Percentiles rank a stretch among this genome's conserved stretches.
Evolutionary conservation across 164 flowering plant species (phyloP).

Genomic region (Kingdonia uniflora): DNA sequence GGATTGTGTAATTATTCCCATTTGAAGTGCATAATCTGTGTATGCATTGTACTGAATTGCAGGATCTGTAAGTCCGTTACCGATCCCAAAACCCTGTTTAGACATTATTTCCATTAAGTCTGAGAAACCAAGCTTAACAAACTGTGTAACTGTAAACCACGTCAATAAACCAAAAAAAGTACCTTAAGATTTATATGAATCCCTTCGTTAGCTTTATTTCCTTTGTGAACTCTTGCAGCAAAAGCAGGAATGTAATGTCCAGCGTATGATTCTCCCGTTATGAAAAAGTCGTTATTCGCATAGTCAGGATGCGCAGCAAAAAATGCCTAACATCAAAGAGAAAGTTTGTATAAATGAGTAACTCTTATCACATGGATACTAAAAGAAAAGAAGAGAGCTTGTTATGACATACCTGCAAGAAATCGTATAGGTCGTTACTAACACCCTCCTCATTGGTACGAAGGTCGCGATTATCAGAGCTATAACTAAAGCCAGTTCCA

Average conservation of each 20-base stretch:
- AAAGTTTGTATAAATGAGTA: too few species aligned
- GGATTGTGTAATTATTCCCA: constrained; percentile 35
- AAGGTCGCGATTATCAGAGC: constrained; percentile 39
- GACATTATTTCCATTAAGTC: constrained; percentile 7
- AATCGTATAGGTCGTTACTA: constrained; percentile 69
- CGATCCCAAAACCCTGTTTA: constrained; percentile 77
- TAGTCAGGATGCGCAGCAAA: constrained; percentile 54
- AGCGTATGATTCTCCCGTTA: constrained; percentile 91
- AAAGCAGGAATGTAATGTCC: constrained; percentile 90
- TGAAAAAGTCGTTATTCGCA: constrained; percentile 57
- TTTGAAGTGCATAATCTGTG: constrained; percentile 60
- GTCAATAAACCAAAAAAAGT: background rate
- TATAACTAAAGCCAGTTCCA: constrained; percentile 86
- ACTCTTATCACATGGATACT: too few species aligned
- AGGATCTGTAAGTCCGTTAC: constrained; percentile 77
- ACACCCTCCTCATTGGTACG: constrained; percentile 63
- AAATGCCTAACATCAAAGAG: constrained; percentile 36
- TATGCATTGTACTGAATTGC: constrained; percentile 67
- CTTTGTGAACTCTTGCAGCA: constrained; percentile 56
- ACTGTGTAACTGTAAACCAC: background rate
- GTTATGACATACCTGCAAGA: constrained; percentile 42
- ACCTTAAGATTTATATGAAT: constrained; percentile 69
- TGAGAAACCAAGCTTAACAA: background rate
- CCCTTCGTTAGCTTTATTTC: constrained; percentile 71
- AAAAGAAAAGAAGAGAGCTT: too few species aligned